Evolutionary conservation across 257 asterid species (phyloP).

Genomic region (Nicotiana knightiana): DNA sequence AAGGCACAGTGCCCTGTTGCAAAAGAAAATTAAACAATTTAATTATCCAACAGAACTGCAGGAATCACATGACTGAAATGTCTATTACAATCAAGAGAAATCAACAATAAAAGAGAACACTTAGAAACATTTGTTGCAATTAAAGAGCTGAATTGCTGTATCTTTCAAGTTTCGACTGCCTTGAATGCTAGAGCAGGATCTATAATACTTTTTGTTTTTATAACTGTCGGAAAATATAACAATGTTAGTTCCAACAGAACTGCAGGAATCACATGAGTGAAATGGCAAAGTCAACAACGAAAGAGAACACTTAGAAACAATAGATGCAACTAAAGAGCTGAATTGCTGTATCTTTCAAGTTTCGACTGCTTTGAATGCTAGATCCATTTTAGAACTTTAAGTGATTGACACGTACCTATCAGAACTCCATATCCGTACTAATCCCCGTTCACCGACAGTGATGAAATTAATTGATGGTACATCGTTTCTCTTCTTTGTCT

Average conservation of each 20-base stretch:
- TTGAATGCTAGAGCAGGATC: not conserved
- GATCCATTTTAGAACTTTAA: not conserved
- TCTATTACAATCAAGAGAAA: not conserved
- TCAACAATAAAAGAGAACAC: not conserved
- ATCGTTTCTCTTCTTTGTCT: constrained; percentile 40
- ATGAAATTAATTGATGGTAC: constrained; percentile 53
- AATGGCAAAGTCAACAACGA: not conserved
- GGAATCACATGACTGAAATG: not conserved
- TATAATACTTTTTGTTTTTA: no score
- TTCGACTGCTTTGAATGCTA: not conserved
- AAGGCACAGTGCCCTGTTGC: constrained; percentile 62
- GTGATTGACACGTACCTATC: constrained; percentile 50
- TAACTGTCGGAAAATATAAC: no score
- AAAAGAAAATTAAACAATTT: constrained; percentile 11
- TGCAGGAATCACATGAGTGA: no score
- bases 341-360: not conserved
- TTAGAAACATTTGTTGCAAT: not conserved
- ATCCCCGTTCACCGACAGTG: constrained; percentile 96
- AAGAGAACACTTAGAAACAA: not conserved
- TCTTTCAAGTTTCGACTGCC: not conserved
- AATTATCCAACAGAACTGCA: not conserved
- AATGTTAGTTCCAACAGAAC: no score
- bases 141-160: not conserved
- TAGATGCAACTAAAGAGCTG: not conserved
- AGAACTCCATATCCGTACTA: constrained; percentile 86